Base-by-base conservation (phyloP, 1,139 yeast genomes). In the Kodamaea suecica region DNA sequence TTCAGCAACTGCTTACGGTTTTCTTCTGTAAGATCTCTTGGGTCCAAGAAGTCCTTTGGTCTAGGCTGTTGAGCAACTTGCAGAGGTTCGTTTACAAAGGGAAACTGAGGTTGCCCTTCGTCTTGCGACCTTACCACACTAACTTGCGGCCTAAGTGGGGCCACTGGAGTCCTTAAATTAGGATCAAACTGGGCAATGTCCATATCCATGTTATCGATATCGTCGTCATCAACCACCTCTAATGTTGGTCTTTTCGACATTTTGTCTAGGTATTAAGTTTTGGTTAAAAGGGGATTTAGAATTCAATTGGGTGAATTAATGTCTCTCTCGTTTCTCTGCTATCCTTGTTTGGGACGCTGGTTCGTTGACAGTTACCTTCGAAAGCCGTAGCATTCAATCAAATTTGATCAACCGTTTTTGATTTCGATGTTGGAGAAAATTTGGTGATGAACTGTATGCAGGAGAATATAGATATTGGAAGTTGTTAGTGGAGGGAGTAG, bases 161-260 rank as follows among this genome's bases (percentile, higher is more conserved):
- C 88, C 14, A 82, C 61, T 3, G 88, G 85, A 0, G 90, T 81
- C 30, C 59, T 72, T 42, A 82, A 62, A 30, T 66, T 61, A 12
- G 96, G 90, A 59, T 88, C 97, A 46, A 87, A 83, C 64, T 88
- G 90, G 7, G 95, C 94, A 27, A 90, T 72, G 60, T 88, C 96
- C 84, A 86, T 83, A 49, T 88, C 96, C 79, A 87, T 70, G 63
- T 86, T 80, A 56, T 88, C 97, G 62, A 90, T 82, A 52, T 86
- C 95, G 41, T 85, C 92, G 58, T 86, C 95, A 44, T 78, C 80
- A 47, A 88, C 79, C 53, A 87, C 95, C 61, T 88, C 97, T 41
- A 88, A 63, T 32, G 72, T 73, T 14, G 95, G 95, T 80, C 80
- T 81, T 37, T 60, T 66, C 8, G 72, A 59, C 74, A 68, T 68